Evolutionary conservation across 108 stramenopile species (phyloP), one percentile per base, ranked within the genome.

Genomic region (Phaeodactylum tricornutum): DNA sequence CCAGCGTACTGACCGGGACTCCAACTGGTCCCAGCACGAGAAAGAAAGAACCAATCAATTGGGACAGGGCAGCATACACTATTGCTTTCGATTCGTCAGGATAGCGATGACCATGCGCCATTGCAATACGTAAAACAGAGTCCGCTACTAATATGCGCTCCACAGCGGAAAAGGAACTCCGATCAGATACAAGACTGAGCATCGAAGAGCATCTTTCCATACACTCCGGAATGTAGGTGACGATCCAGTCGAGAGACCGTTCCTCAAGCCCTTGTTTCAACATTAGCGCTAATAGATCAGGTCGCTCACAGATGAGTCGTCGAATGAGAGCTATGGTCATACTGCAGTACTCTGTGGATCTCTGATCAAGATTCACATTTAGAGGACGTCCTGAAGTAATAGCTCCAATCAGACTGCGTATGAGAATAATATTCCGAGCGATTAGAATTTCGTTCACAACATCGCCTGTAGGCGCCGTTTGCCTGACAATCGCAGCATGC

Each of bases 21-120:
- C 85, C 81, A 15, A 75, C 64, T 20, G 81, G 81, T 16, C 78
- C 81, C 37, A 79, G 38, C 5, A 87, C 67, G 16, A 80, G 29
- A 29, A 71, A 65, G 53, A 87, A 83, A 5, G 70, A 74, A 5
- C 72, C 67, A 11, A 82, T 35, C 20, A 87, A 50, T 24, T 75
- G 64, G 4, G 67, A 24, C 33, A 80, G 45, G 7, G 79, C 66
- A 11, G 56, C 62, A 27, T 41, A 44, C 11, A 60, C 50, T 39
- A 87, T 62, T 16, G 40, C 34, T 12, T 65, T 40, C 11, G 79
- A 67, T 12, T 63, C 64, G 11, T 28, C 24, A n/a, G 76, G 71
- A 28, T 75, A 58, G 26, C 55, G 36, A 15, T 63, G 60, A 47
- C 74, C 74, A 29, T 81, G 64, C 4, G 57, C 55, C 34, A 87